A percentile compares a stretch with the other conserved stretches of the same genome.
These are phyloP conservation scores for Tagetes patula DNA, from an alignment of 129 eudicot species.

Conservation along the genomic window DNA sequence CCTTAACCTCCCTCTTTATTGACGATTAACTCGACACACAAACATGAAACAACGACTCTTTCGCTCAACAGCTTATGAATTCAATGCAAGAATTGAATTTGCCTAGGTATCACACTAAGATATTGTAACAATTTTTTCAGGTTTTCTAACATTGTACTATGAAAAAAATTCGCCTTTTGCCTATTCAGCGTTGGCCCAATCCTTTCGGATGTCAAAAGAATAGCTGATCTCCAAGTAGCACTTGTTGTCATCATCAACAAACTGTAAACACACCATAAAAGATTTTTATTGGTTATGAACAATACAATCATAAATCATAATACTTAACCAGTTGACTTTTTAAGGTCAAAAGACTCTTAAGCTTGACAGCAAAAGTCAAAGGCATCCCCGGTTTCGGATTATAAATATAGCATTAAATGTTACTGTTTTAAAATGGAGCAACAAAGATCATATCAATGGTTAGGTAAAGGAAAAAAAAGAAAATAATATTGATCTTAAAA, in stretches of 20 bases:
- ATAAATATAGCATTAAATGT: not conserved
- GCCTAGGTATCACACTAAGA: conserved; percentile 22
- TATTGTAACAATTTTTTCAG: conserved; percentile 15
- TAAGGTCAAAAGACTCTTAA: not conserved
- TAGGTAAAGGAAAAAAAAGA: not conserved
- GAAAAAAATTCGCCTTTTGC: conserved; percentile 7
- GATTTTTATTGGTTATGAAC: not conserved
- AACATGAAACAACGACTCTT: conserved; percentile 14
- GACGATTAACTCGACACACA: conserved; percentile 26
- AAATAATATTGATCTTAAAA: not conserved
- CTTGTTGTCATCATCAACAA: conserved; percentile 83
- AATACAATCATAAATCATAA: not conserved
- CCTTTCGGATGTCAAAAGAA: conserved; percentile 77
- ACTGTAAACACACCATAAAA: conserved; percentile 42
- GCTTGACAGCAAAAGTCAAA: conserved; percentile 3
- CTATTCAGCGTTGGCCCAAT: conserved; percentile 50
- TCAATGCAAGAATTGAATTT: conserved; percentile 30
- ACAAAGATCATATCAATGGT: not conserved
- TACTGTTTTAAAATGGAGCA: not conserved
- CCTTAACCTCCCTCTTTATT: conserved; percentile 35
- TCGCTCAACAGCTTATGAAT: conserved; percentile 33
- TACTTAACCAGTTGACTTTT: not conserved
- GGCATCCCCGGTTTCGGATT: not conserved
- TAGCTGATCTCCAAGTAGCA: conserved; percentile 83
- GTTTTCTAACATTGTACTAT: conserved; percentile 23